Evolutionary conservation across 176 grass and related monocot genomes (phyloP).

Genomic region (Oryza australiensis): DNA sequence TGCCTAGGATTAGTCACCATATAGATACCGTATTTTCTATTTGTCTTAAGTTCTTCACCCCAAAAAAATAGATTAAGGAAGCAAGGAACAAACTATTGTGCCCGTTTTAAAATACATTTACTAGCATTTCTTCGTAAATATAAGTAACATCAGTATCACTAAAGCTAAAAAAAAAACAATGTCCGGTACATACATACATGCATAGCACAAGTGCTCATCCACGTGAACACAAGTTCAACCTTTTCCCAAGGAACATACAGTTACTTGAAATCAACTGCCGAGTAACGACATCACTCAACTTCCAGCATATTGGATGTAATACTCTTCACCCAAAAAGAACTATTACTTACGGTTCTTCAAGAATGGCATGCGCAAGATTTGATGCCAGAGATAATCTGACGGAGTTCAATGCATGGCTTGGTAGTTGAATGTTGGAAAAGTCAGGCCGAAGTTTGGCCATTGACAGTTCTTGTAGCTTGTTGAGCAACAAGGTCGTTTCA

Average conservation of each 20-base stretch:
- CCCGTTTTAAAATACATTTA: neutral
- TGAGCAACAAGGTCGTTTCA: constrained; percentile 82
- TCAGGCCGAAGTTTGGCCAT: constrained; percentile 72
- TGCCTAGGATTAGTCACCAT: no score
- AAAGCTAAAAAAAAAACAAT: constrained; percentile 34
- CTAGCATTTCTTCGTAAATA: neutral
- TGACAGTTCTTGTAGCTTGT: constrained; percentile 85
- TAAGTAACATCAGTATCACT: neutral
- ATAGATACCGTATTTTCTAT: no score
- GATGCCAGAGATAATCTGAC: constrained; percentile 75
- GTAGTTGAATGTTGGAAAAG: constrained; percentile 60
- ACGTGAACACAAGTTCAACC: neutral
- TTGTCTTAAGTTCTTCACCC: no score
- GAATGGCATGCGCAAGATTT: constrained; percentile 71
- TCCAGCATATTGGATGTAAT: constrained; percentile 4
- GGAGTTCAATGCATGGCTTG: constrained; percentile 52
- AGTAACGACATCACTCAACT: neutral
- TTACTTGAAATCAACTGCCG: neutral
- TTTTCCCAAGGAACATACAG: neutral
- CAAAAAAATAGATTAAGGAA: no score
- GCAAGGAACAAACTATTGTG: neutral
- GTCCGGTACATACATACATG: neutral
- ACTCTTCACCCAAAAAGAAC: neutral
- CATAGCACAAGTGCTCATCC: neutral
- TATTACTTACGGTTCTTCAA: constrained; percentile 65